phyloP scores from a whole-genome alignment of 495 filamentous ascomycete species.

The Hypoxylon trugodes region DNA sequence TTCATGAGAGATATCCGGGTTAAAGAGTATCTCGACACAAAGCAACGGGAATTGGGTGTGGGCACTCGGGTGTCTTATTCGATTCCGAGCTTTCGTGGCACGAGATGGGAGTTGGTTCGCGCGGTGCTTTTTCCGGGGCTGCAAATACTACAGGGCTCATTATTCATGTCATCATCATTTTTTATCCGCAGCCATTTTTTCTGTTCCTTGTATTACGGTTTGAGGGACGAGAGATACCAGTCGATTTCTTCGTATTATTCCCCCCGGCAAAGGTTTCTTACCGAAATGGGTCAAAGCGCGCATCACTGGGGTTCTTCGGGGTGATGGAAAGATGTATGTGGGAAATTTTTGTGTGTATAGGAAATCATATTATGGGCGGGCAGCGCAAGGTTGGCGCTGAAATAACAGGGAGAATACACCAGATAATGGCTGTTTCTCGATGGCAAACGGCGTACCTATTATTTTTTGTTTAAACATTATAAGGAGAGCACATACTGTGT shows the following conservation, averaged over 20 bases:
- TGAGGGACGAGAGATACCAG: conserved; percentile 29
- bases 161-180: conserved; percentile 42
- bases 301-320: conserved; percentile 29
- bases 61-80: conserved; percentile 43
- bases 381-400: conserved; percentile 21
- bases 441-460: conserved; percentile 34
- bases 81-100: conserved; percentile 44
- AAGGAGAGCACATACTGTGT: conserved; percentile 23
- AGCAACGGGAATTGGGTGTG: conserved; percentile 39
- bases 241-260: conserved; percentile 38
- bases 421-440: conserved; percentile 7
- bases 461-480: conserved; percentile 17
- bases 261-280: conserved; percentile 34
- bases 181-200: conserved; percentile 18
- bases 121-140: conserved; percentile 44
- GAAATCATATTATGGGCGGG: conserved; percentile 31
- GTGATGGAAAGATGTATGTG: conserved; percentile 9
- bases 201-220: conserved; percentile 40
- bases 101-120: conserved; percentile 45
- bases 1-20: conserved; percentile 45
- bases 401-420: conserved; percentile 20
- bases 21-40: conserved; percentile 45
- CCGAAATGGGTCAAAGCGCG: conserved; percentile 22
- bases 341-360: conserved; percentile 36
- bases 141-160: conserved; percentile 50